phyloP scores from a whole-genome alignment of 768 basidiomycete genomes.

The Floccularia luteovirens region DNA sequence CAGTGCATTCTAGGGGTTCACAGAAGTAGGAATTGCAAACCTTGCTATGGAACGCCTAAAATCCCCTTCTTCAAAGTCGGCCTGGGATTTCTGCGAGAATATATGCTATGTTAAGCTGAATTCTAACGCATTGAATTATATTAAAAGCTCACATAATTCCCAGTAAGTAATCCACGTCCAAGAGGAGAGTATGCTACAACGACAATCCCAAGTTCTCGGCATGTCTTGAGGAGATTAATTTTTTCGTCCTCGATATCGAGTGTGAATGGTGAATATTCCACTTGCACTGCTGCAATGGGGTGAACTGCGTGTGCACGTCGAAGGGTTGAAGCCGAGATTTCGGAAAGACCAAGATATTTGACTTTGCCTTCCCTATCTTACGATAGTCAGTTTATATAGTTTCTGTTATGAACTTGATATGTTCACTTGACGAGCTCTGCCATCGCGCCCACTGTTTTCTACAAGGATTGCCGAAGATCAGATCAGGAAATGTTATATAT shows the following conservation, averaged over 20 bases:
- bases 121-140: not conserved
- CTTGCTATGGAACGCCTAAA: slow-evolving; percentile 23
- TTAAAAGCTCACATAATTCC: slow-evolving; percentile 26
- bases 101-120: not conserved
- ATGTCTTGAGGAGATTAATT: slow-evolving; percentile 31
- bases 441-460: slow-evolving; percentile 40
- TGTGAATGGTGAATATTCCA: slow-evolving; percentile 44
- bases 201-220: slow-evolving; percentile 39
- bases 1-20: slow-evolving; percentile 5
- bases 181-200: slow-evolving; percentile 47
- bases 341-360: slow-evolving; percentile 45
- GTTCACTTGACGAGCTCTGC: slow-evolving; percentile 43
- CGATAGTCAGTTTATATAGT: not conserved
- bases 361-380: slow-evolving; percentile 29
- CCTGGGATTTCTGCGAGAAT: slow-evolving; percentile 20
- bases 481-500: not conserved
- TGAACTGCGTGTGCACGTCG: slow-evolving; percentile 44
- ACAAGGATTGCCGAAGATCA: not conserved
- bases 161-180: slow-evolving; percentile 44
- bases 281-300: slow-evolving; percentile 40
- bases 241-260: slow-evolving; percentile 38
- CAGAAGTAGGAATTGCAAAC: slow-evolving; percentile 9
- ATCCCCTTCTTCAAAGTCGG: slow-evolving; percentile 31
- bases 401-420: not conserved
- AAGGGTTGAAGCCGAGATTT: slow-evolving; percentile 35